Percentiles rank a stretch among this genome's conserved stretches.
These are phyloP conservation scores for Saturnispora saitoi DNA, from an alignment of 805 yeast species.

Conservation along the genomic window DNA sequence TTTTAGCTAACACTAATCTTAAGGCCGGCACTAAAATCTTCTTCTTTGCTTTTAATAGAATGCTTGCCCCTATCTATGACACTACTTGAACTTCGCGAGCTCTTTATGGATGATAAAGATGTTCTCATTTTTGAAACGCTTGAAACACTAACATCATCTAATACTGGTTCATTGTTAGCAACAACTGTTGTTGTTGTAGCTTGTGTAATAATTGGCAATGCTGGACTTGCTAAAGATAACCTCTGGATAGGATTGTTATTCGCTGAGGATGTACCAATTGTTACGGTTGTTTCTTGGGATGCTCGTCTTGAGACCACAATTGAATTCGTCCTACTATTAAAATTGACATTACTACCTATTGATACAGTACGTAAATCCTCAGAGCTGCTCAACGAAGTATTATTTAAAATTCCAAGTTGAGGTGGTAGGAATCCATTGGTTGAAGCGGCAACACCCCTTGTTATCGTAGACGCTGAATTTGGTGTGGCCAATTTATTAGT, in stretches of 20 bases:
- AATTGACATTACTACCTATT: not conserved
- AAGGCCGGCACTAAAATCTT: constrained; percentile 8
- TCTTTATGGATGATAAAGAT: constrained; percentile 3
- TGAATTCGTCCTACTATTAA: not conserved
- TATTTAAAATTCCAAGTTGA: not conserved
- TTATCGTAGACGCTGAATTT: not conserved
- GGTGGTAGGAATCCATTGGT: constrained; percentile 3
- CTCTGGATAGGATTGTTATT: constrained; percentile 22
- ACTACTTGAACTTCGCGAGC: not conserved
- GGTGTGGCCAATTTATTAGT: not conserved
- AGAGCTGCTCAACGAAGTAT: not conserved
- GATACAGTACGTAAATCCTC: constrained; percentile 6
- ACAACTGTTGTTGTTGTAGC: constrained; percentile 26
- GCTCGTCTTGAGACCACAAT: constrained; percentile 12
- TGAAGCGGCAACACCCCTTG: constrained; percentile 1
- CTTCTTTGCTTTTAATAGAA: not conserved
- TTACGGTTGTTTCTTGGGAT: constrained; percentile 12
- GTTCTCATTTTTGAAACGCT: not conserved
- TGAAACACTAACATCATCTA: not conserved
- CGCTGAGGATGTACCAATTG: constrained; percentile 4
- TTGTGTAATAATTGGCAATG: constrained; percentile 29
- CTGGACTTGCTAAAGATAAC: constrained; percentile 27
- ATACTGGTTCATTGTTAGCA: not conserved
- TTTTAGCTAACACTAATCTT: constrained; percentile 11
- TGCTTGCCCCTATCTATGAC: constrained; percentile 1